Conservation (phyloP, 148 eudicot species). For the Camellia japonica region DNA sequence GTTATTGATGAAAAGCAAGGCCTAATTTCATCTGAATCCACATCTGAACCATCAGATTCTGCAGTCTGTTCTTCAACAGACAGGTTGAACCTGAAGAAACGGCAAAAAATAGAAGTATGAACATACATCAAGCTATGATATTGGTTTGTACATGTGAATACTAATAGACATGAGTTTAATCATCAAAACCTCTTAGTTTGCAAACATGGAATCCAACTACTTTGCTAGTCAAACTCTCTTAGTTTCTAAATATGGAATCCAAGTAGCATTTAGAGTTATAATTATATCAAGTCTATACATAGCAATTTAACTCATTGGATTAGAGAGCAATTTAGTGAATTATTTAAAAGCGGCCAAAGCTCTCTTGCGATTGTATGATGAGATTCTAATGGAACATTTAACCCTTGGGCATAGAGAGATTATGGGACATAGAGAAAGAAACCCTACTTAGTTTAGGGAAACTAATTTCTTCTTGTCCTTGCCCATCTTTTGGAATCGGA, state of each 20-base stretch:
- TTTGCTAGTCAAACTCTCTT: background rate
- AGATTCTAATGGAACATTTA: background rate
- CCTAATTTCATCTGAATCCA: constrained; percentile 47
- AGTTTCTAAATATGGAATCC: background rate
- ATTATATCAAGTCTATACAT: background rate
- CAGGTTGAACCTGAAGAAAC: constrained; percentile 59
- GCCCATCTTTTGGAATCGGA: no score
- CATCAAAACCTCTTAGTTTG: background rate
- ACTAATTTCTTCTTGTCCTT: no score
- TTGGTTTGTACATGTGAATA: background rate
- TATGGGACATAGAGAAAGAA: no score
- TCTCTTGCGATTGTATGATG: background rate
- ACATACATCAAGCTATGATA: background rate
- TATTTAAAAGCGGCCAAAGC: background rate
- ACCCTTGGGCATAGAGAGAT: no score
- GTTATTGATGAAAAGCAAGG: constrained; percentile 67
- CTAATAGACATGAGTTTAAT: background rate
- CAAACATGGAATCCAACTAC: background rate
- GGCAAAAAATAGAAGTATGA: background rate
- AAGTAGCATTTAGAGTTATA: background rate
- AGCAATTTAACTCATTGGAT: background rate
- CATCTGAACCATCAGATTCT: constrained; percentile 55
- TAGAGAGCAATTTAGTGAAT: background rate
- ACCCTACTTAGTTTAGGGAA: no score
- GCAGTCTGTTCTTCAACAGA: constrained; percentile 46